phyloP scores from a whole-genome alignment of 495 filamentous ascomycete genomes.

The Daldinia bambusicola region DNA sequence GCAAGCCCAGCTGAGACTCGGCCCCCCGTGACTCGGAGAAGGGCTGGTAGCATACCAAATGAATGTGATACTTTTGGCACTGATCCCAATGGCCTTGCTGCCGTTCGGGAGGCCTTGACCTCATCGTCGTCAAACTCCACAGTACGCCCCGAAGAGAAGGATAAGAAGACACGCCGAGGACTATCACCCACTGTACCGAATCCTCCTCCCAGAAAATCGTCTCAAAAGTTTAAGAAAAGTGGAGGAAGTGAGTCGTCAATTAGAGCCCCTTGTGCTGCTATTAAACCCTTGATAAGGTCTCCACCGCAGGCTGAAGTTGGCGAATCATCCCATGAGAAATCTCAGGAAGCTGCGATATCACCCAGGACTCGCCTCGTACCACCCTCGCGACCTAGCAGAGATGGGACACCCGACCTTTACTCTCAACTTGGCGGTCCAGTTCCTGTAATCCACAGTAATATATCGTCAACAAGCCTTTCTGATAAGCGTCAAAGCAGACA shows the following conservation, averaged over 20 bases:
- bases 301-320: conserved; percentile 47
- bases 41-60: conserved; percentile 63
- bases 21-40: conserved; percentile 73
- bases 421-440: conserved; percentile 66
- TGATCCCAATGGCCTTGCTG: conserved; percentile 67
- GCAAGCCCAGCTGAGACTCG: conserved; percentile 71
- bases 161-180: conserved; percentile 57
- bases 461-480: conserved; percentile 62
- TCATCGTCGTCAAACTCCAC: conserved; percentile 71
- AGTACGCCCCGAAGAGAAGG: conserved; percentile 59
- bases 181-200: conserved; percentile 65
- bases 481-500: conserved; percentile 57
- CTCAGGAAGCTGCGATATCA: conserved; percentile 45
- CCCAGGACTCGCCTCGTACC: conserved; percentile 51
- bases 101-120: conserved; percentile 70
- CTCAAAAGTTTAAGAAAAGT: conserved; percentile 63
- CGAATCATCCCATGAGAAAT: conserved; percentile 31
- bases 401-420: conserved; percentile 75
- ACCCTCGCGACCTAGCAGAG: conserved; percentile 79
- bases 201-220: conserved; percentile 71
- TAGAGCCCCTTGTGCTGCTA: conserved; percentile 45
- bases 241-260: conserved; percentile 48
- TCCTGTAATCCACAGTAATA: conserved; percentile 81
- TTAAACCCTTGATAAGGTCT: conserved; percentile 47
- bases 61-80: conserved; percentile 60